These are phyloP conservation scores for Pterulicium gracile DNA, from an alignment of 1,284 basidiomycete species.

Conservation along the genomic window DNA sequence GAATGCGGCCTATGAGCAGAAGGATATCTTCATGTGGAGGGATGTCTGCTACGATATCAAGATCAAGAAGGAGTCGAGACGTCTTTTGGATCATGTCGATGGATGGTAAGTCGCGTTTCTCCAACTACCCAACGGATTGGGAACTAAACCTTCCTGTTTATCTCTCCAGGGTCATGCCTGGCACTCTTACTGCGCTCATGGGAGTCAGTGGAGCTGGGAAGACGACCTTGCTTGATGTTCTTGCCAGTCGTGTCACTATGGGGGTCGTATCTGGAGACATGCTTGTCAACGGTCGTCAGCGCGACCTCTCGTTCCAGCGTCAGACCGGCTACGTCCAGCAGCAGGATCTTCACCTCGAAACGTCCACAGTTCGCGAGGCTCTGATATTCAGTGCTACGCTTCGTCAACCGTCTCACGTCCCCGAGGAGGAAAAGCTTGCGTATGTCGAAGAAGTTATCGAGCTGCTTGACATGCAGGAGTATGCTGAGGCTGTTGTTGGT, in stretches of 20 bases:
- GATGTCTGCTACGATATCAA: slow-evolving; percentile 39
- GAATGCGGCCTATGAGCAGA: slow-evolving; percentile 3
- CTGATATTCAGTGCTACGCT: slow-evolving; percentile 57
- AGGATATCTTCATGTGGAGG: slow-evolving; percentile 20
- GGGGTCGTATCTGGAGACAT: slow-evolving; percentile 57
- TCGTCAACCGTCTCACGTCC: slow-evolving; percentile 45
- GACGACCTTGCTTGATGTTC: slow-evolving; percentile 55
- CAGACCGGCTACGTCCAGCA: slow-evolving; percentile 54
- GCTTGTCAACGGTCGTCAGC: slow-evolving; percentile 48
- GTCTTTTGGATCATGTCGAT: slow-evolving; percentile 52
- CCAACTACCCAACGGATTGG: too few relatives aligned
- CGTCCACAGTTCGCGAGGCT: slow-evolving; percentile 55
- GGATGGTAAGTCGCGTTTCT: slow-evolving; percentile 31
- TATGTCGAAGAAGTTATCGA: slow-evolving; percentile 64
- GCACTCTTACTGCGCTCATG: slow-evolving; percentile 43
- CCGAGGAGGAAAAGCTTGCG: slow-evolving; percentile 48
- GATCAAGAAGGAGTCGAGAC: slow-evolving; percentile 23
- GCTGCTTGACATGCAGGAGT: slow-evolving; percentile 52
- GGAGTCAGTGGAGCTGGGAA: slow-evolving; percentile 54
- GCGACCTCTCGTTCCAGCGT: slow-evolving; percentile 49
- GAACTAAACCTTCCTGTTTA: too few relatives aligned
- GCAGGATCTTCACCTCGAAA: slow-evolving; percentile 46
- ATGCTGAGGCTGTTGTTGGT: slow-evolving; percentile 59
- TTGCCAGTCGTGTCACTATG: slow-evolving; percentile 51
- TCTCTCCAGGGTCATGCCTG: slow-evolving; percentile 34